Percentiles rank a stretch among this genome's conserved stretches.
These are phyloP conservation scores for Aspergillus saccharolyticus DNA, from an alignment of 495 filamentous ascomycete genomes.

Conservation along the genomic window DNA sequence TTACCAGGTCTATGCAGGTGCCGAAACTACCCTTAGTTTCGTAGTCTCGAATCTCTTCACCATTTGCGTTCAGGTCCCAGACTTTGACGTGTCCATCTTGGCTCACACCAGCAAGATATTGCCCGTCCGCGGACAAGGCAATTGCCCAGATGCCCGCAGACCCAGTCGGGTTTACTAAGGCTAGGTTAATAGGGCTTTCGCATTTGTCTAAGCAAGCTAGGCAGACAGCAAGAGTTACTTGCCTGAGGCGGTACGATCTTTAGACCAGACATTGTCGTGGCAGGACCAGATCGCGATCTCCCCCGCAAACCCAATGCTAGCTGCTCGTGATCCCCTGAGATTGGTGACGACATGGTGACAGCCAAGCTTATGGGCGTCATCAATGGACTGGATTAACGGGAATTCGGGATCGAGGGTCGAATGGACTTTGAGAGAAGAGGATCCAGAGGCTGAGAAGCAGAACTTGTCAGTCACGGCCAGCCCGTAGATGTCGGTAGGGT, in stretches of 20 bases:
- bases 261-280: conserved; percentile 49
- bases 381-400: conserved; percentile 69
- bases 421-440: conserved; percentile 73
- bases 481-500: conserved; percentile 83
- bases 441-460: conserved; percentile 76
- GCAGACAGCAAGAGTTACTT: conserved; percentile 15
- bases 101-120: conserved; percentile 74
- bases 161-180: conserved; percentile 31
- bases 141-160: conserved; percentile 78
- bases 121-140: conserved; percentile 73
- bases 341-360: conserved; percentile 81
- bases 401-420: conserved; percentile 63
- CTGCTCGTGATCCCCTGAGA: conserved; percentile 61
- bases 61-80: conserved; percentile 62
- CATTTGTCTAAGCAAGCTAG: conserved; percentile 16
- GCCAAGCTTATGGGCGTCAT: conserved; percentile 73
- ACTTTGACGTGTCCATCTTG: conserved; percentile 82
- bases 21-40: conserved; percentile 91
- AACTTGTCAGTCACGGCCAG: conserved; percentile 74
- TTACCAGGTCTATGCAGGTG: conserved; percentile 76
- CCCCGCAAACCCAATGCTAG: conserved; percentile 82
- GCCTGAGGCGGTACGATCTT: conserved; percentile 46
- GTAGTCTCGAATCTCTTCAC: conserved; percentile 66
- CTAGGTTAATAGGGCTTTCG: background rate
- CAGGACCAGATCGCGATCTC: conserved; percentile 75